Evolutionary conservation across 305 asterid species (phyloP), one percentile per base, ranked within the genome.

Genomic region (Lippia alba): DNA sequence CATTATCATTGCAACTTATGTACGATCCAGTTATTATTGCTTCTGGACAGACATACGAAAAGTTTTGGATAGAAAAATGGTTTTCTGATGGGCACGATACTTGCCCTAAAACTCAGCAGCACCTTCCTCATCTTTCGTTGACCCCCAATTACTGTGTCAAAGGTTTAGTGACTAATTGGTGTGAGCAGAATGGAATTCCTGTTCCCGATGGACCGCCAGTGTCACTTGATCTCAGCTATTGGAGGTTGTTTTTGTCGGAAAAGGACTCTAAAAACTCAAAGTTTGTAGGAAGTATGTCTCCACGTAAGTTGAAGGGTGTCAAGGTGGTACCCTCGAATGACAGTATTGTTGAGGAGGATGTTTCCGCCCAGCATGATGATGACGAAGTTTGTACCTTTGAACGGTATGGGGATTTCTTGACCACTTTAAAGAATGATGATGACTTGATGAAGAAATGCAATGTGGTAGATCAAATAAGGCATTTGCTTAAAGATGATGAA

Each of bases 1-100:
- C 99, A 24, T 90, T 92, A 66, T 95, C 99, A 12, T 78, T 92
- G 74, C 97, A 95, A 78, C 96, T 95, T 67, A 89, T 92, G 98
- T 83, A 87, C 30, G 98, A 95, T 62, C 99, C 99, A 0, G 99
- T 92, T 17, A 95, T 95, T 60, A 89, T 95, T 66, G 96, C 96
- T 51, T 95, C 98, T 30, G 98, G 97, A 12, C 99, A 95, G 79
- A 92, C 99, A 53, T 95, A 95, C 64, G 99, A 95, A 83, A 79
- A 91, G 78, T 86, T 92, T 70, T 95, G 99, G 84, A 89, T 95
- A 17, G 98, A 95, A 73, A 95, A 95, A 78, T 95, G 98, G 99
- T 92, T 95, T 71, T 59, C 74, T 39, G 97, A 95, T 61, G 97
- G 98, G 66, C 98, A 92, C 74, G 84, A 84, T 69, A 90, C 98